A percentile compares a stretch with the other conserved stretches of the same genome.
phyloP scores from a whole-genome alignment of 768 basidiomycete species.

The Scleroderma citrinum region DNA sequence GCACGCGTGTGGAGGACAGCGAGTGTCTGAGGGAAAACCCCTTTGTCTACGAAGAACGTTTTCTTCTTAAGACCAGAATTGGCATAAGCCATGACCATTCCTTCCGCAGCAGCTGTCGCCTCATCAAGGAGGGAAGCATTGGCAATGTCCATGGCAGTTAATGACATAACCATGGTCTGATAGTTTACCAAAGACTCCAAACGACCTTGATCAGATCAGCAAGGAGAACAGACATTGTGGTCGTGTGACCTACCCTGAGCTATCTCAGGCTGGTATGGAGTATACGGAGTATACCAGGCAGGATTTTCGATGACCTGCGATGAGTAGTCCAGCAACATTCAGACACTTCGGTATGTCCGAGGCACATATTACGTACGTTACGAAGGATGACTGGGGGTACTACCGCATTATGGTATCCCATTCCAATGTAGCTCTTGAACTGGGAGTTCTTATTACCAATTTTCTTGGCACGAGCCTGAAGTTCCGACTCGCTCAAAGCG shows the following conservation, averaged over 20 bases:
- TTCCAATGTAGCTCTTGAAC: slow-evolving; percentile 93
- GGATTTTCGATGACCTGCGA: slow-evolving; percentile 85
- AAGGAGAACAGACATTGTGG: not conserved
- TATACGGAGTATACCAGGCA: slow-evolving; percentile 97
- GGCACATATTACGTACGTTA: slow-evolving; percentile 50
- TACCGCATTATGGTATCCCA: slow-evolving; percentile 95
- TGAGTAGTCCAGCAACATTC: slow-evolving; percentile 6
- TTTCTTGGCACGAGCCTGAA: slow-evolving; percentile 66
- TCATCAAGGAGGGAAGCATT: slow-evolving; percentile 96
- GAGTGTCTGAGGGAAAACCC: slow-evolving; percentile 84
- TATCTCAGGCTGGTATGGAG: slow-evolving; percentile 95
- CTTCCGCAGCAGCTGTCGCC: slow-evolving; percentile 91
- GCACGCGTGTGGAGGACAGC: slow-evolving; percentile 87
- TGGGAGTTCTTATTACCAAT: slow-evolving; percentile 75
- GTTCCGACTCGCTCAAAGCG: slow-evolving; percentile 80
- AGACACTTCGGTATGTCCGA: not conserved
- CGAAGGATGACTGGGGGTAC: slow-evolving; percentile 94
- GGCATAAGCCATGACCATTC: slow-evolving; percentile 91
- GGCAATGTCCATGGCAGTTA: slow-evolving; percentile 92
- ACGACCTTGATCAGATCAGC: slow-evolving; percentile 53
- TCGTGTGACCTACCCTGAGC: slow-evolving; percentile 69
- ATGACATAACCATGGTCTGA: slow-evolving; percentile 92
- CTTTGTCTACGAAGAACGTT: slow-evolving; percentile 80
- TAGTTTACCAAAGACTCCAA: slow-evolving; percentile 95
- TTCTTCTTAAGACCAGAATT: slow-evolving; percentile 63